These are phyloP conservation scores for Hirsutella rhossiliensis DNA, from an alignment of 2,329 filamentous ascomycete genomes.

Conservation along the genomic window DNA sequence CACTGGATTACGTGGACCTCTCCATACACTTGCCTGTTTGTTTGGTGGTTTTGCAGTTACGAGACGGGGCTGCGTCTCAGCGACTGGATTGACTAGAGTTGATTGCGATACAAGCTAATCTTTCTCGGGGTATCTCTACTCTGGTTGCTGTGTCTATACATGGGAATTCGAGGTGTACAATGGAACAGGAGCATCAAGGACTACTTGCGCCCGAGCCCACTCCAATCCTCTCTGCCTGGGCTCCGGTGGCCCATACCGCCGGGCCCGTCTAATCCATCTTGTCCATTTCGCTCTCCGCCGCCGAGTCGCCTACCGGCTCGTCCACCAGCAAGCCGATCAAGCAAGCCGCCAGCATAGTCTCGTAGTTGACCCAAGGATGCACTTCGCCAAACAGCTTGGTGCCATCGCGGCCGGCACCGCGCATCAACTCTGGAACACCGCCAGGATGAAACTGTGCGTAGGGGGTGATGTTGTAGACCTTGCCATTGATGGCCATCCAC, in stretches of 20 bases:
- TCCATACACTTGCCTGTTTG: not conserved
- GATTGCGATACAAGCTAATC: not conserved
- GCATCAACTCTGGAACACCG: slow-evolving; percentile 61
- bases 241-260: not conserved
- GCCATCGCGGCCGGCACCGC: slow-evolving; percentile 49
- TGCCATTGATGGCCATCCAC: slow-evolving; percentile 81
- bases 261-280: slow-evolving; percentile 40
- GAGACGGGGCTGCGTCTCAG: too few species aligned
- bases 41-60: not conserved
- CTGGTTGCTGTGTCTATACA: not conserved
- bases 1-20: not conserved
- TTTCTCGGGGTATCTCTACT: not conserved
- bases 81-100: not conserved
- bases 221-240: not conserved
- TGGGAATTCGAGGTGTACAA: too few species aligned
- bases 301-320: slow-evolving; percentile 29
- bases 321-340: slow-evolving; percentile 51
- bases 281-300: slow-evolving; percentile 35
- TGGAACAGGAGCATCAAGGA: not conserved
- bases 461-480: slow-evolving; percentile 88
- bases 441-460: slow-evolving; percentile 89
- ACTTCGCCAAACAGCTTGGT: slow-evolving; percentile 53
- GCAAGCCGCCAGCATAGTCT: slow-evolving; percentile 54
- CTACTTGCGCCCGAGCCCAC: not conserved
- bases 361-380: slow-evolving; percentile 62